Conservation (phyloP, 495 filamentous ascomycete genomes). For the Daldinia vernicosa region DNA sequence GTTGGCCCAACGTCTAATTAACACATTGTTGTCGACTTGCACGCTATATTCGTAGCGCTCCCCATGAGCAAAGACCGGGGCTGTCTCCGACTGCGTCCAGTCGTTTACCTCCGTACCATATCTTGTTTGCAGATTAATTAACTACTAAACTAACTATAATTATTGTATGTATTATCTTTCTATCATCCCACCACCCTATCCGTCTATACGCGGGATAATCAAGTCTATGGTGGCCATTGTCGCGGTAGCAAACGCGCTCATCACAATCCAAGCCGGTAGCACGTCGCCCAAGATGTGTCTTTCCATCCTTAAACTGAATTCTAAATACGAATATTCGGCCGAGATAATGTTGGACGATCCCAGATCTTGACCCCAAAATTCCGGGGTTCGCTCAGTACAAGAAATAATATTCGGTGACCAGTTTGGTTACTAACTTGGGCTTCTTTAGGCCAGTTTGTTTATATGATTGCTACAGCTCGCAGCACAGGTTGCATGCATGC, state of each 20-base stretch:
- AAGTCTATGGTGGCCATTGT: not conserved
- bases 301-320: not conserved
- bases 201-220: too few relatives aligned
- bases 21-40: constrained; percentile 15
- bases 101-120: constrained; percentile 31
- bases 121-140: constrained; percentile 3
- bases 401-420: constrained; percentile 27
- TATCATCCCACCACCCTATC: not conserved
- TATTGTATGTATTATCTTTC: constrained; percentile 14
- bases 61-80: constrained; percentile 22
- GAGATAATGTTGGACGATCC: constrained; percentile 12
- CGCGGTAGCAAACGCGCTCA: not conserved
- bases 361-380: constrained; percentile 9
- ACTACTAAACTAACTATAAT: too few relatives aligned
- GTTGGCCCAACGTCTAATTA: constrained; percentile 5
- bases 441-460: constrained; percentile 28
- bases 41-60: constrained; percentile 1
- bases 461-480: constrained; percentile 17
- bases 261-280: not conserved
- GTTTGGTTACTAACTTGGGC: constrained; percentile 28
- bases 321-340: constrained; percentile 27
- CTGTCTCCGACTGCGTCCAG: constrained; percentile 15
- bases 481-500: constrained; percentile 21
- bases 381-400: constrained; percentile 3
- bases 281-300: too few relatives aligned